These are phyloP conservation scores for Persicaria tinctoria DNA, from an alignment of 148 eudicot species.

Conservation along the genomic window DNA sequence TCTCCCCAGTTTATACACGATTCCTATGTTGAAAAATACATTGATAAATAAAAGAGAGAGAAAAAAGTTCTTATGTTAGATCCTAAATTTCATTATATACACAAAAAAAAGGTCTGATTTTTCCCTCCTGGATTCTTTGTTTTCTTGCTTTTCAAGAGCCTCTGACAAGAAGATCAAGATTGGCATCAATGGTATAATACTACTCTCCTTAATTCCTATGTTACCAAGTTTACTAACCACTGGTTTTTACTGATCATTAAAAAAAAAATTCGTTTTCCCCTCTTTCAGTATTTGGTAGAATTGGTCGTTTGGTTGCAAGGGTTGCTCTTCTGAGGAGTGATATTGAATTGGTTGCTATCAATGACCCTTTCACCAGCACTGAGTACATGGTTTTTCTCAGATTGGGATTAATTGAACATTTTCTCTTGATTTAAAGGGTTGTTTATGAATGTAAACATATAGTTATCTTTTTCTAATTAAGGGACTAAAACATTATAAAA, in stretches of 20 bases:
- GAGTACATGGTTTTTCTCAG: constrained; percentile 18
- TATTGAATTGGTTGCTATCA: constrained; percentile 17
- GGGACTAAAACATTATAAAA: no score
- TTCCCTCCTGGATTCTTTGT: neutral
- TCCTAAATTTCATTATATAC: no score
- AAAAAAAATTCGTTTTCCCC: neutral
- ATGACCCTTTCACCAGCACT: constrained; percentile 17
- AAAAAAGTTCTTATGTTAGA: no score
- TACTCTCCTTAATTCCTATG: neutral
- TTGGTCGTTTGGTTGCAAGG: constrained; percentile 17
- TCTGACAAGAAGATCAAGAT: constrained; percentile 26
- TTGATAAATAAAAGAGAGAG: no score
- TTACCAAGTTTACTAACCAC: neutral
- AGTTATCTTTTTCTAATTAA: no score
- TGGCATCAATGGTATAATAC: constrained; percentile 24
- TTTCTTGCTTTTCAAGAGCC: neutral
- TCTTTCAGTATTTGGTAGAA: constrained; percentile 17
- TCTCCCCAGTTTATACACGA: no score
- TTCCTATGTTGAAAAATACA: no score
- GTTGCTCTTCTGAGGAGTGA: constrained; percentile 22
- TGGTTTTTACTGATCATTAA: neutral
- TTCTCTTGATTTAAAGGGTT: no score
- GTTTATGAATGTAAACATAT: no score
- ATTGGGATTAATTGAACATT: no score
- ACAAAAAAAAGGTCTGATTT: no score